Percentiles rank a stretch among this genome's conserved stretches.
These are phyloP conservation scores for Lactarius sanguifluus DNA, from an alignment of 768 basidiomycete genomes.

Conservation along the genomic window DNA sequence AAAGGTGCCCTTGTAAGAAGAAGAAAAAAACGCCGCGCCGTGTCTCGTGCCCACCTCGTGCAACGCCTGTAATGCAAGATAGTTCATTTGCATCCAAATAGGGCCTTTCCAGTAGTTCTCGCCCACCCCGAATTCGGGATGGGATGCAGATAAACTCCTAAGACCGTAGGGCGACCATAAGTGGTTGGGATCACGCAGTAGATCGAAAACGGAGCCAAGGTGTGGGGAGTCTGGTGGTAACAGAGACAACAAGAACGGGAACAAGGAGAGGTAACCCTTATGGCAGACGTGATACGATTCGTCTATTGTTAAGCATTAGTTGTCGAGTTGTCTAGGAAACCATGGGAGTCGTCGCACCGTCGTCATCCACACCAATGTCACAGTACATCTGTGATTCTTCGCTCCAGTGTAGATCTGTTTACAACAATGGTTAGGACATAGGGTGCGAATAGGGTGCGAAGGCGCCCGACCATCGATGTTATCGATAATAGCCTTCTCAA, in stretches of 20 bases:
- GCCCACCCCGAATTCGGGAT: constrained; percentile 86
- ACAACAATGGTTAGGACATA: constrained; percentile 10
- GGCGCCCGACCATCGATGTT: constrained; percentile 75
- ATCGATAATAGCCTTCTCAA: constrained; percentile 75
- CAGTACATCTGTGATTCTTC: constrained; percentile 91
- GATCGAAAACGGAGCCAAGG: constrained; percentile 75
- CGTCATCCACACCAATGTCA: constrained; percentile 79
- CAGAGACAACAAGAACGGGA: constrained; percentile 86
- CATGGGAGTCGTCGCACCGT: constrained; percentile 51
- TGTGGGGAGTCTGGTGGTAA: constrained; percentile 76
- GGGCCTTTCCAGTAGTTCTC: constrained; percentile 99
- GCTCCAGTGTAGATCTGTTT: constrained; percentile 87
- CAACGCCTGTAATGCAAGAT: constrained; percentile 76
- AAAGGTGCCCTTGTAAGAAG: background rate
- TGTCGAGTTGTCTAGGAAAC: constrained; percentile 14
- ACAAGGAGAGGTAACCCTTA: constrained; percentile 89
- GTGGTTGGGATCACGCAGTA: constrained; percentile 75
- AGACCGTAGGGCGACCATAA: constrained; percentile 92
- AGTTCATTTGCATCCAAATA: constrained; percentile 98
- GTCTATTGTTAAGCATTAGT: constrained; percentile 49
- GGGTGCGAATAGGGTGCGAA: constrained; percentile 3
- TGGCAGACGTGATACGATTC: constrained; percentile 92
- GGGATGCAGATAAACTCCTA: constrained; percentile 82
- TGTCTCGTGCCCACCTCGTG: constrained; percentile 54
- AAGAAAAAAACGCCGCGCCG: background rate